These are phyloP conservation scores for Plasmodium berghei DNA, from an alignment of 169 alveolate species.

Conservation along the genomic window DNA sequence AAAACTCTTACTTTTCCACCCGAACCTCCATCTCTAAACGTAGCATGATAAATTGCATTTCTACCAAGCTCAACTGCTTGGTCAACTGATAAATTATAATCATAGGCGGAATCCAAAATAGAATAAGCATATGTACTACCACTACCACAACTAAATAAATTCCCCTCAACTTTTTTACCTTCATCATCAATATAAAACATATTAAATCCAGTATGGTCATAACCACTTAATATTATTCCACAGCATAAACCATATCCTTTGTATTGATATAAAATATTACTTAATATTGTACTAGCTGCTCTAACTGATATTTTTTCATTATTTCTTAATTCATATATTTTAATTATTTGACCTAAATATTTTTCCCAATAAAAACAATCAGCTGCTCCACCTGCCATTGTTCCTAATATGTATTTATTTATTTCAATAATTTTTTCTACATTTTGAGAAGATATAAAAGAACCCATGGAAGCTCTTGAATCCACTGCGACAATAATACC, in stretches of 20 bases:
- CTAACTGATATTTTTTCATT: conserved; percentile 97
- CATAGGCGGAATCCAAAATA: conserved; percentile 95
- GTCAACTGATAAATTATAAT: conserved; percentile 94
- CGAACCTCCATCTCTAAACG: conserved; percentile 99
- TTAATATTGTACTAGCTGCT: conserved; percentile 98
- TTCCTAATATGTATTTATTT: conserved; percentile 96
- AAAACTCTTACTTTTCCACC: conserved; percentile 99
- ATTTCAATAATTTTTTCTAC: conserved; percentile 98
- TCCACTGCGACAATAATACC: conserved; percentile 99
- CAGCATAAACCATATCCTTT: conserved; percentile 99
- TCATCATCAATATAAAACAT: conserved; percentile 95
- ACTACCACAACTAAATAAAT: conserved; percentile 96
- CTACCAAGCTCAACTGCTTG: conserved; percentile 98
- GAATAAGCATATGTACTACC: conserved; percentile 99
- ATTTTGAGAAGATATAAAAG: conserved; percentile 95
- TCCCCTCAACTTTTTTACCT: conserved; percentile 94
- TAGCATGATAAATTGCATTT: conserved; percentile 98
- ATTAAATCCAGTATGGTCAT: conserved; percentile 92
- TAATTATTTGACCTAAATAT: conserved; percentile 93
- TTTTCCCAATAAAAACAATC: conserved; percentile 99
- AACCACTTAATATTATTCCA: conserved; percentile 96
- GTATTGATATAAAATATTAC: conserved; percentile 94
- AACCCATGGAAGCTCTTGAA: conserved; percentile 99
- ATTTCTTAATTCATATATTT: conserved; percentile 91
- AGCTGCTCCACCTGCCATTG: conserved; percentile 99